Evolutionary conservation across 2,329 filamentous ascomycete genomes (phyloP), one percentile per base, ranked within the genome.

Genomic region (Madurella fahalii): DNA sequence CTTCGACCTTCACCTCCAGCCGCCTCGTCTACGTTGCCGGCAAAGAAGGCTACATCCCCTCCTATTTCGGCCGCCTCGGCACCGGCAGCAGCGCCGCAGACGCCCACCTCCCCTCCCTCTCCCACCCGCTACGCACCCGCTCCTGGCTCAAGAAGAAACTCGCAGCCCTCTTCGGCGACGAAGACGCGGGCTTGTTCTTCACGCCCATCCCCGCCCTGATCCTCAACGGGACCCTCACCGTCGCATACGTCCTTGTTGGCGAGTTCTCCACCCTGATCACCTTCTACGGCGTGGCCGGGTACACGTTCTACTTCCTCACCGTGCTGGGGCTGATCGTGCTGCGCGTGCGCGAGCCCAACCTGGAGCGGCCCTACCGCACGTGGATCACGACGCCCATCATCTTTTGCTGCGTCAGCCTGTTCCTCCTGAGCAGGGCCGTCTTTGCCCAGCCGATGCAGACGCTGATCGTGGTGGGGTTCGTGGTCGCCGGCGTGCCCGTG

Each of bases 311-410:
- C 74, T 99, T 99, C 71, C 75, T 95, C 53, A 95, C 93, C 0
- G 94, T 99, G 0, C 81, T 99, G 0, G 94, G 94, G 0, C 79
- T 99, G 47, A 96, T 99, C 59, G 82, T 99, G 50, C 77, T 99
- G 58, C 81, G 94, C 31, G 90, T 97, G 31, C 82, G 82, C 58
- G 94, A 99, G 70, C 94, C 94, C 4, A 78, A 86, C 58, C 79
- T 99, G 44, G 91, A 96, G 69, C 77, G 94, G 25, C 93, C 94
- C 0, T 99, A 99, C 72, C 86, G 85, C 69, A 96, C 92, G 2
- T 99, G 93, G 94, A 96, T 99, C 66, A 87, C 87, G 1, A 99
- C 94, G 2, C 94, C 94, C 11, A 93, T 99, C 61, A 93, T 96
- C 53, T 99, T 99, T 70, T 99, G 94, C 79, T 99, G 94, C 67